A percentile compares a stretch with the other conserved stretches of the same genome.
These are phyloP conservation scores for Meredithiella fracta DNA, from an alignment of 2,329 filamentous ascomycete genomes.

Conservation along the genomic window DNA sequence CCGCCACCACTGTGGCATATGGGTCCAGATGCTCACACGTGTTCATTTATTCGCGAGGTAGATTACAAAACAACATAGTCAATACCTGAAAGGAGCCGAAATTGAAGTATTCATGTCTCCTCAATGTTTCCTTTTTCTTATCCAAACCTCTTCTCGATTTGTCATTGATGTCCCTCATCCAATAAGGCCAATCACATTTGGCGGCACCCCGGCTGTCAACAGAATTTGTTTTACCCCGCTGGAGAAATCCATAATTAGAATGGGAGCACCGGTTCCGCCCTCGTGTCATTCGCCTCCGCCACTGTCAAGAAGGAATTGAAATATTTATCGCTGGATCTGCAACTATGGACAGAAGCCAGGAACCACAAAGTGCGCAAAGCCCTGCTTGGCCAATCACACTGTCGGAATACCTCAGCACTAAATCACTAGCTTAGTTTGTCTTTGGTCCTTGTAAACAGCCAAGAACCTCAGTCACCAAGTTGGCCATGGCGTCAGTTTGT, in stretches of 20 bases:
- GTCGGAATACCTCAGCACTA: conserved; percentile 7
- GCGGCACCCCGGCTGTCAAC: neutral
- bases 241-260: neutral
- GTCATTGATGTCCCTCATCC: neutral
- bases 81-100: neutral
- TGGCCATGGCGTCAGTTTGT: neutral
- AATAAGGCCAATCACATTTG: conserved; percentile 3
- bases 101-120: neutral
- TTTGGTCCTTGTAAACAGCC: neutral
- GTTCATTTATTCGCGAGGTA: neutral
- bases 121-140: neutral
- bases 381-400: conserved; percentile 6
- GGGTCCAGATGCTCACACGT: neutral
- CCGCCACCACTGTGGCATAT: neutral
- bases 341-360: neutral
- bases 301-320: neutral
- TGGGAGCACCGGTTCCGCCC: neutral
- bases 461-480: too few species aligned
- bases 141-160: neutral
- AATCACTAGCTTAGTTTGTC: neutral
- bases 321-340: neutral
- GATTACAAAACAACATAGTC: neutral
- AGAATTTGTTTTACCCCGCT: neutral
- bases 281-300: conserved; percentile 1
- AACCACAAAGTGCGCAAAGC: too few species aligned